Percentiles rank a stretch among this genome's conserved stretches.
Conservation (phyloP, 2,329 filamentous ascomycete species). For the Arthrobotrys pseudoclavata region DNA sequence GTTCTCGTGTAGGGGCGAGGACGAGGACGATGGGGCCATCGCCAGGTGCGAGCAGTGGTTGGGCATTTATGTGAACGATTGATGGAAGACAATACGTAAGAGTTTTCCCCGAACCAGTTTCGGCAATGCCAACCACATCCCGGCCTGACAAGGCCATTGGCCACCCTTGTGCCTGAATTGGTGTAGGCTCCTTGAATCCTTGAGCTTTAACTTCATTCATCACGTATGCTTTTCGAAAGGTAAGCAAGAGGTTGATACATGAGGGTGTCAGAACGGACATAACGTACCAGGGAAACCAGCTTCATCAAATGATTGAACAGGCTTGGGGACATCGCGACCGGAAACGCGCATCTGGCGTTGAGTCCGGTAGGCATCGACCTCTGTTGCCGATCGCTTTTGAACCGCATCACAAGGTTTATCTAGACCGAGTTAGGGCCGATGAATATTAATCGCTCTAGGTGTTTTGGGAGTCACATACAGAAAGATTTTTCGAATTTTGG, state of each 20-base stretch:
- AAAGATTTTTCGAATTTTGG: conserved; percentile 99
- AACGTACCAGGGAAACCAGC: conserved; percentile 82
- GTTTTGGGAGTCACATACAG: conserved; percentile 67
- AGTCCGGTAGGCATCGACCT: conserved; percentile 89
- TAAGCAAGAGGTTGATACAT: conserved; percentile 19
- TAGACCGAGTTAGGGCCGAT: conserved; percentile 5
- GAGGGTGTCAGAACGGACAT: background rate
- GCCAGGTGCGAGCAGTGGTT: conserved; percentile 92
- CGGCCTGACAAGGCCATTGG: conserved; percentile 98
- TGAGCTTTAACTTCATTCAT: conserved; percentile 99
- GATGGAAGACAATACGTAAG: conserved; percentile 97
- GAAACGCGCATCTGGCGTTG: conserved; percentile 86
- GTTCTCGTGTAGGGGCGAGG: conserved; percentile 94
- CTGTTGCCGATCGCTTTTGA: conserved; percentile 77
- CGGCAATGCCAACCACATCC: conserved; percentile 98
- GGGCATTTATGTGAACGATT: conserved; percentile 99
- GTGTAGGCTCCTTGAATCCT: conserved; percentile 91
- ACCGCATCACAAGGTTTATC: conserved; percentile 69
- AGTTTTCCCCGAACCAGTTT: conserved; percentile 99
- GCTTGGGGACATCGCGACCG: conserved; percentile 86
- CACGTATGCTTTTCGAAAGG: conserved; percentile 76
- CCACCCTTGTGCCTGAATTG: conserved; percentile 98
- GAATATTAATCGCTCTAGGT: background rate
- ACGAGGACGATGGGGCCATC: conserved; percentile 97
- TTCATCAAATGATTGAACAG: conserved; percentile 97